phyloP scores from a whole-genome alignment of 2,329 filamentous ascomycete genomes.

The Escovopsis sp. region DNA sequence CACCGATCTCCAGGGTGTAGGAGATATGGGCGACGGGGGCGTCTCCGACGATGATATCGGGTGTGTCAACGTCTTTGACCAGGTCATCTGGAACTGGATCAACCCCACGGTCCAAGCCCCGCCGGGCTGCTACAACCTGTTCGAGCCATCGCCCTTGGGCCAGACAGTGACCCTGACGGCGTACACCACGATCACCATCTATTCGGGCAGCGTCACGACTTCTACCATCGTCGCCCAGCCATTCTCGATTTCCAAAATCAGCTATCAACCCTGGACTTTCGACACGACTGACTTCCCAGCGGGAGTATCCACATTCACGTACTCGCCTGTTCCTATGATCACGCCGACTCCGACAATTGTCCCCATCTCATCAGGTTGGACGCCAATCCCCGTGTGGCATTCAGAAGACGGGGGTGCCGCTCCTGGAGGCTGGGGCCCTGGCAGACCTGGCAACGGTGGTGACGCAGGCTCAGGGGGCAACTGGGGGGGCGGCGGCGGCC shows the following conservation, averaged over 20 bases:
- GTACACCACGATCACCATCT: constrained; percentile 2
- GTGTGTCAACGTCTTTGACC: constrained; percentile 1
- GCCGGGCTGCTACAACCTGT: constrained; percentile 1
- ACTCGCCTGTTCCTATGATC: constrained; percentile 1
- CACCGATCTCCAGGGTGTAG: constrained; percentile 1
- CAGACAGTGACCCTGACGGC: constrained; percentile 1
- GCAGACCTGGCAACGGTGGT: too few relatives aligned
- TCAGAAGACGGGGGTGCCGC: too few relatives aligned
- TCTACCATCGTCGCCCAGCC: constrained; percentile 1
- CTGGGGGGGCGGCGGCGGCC: too few relatives aligned
- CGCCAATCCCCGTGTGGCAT: not conserved
- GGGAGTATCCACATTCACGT: not conserved
- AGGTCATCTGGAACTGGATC: constrained; percentile 3
- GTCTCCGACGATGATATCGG: not conserved
- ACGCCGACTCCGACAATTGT: constrained; percentile 1
- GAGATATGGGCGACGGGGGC: not conserved
- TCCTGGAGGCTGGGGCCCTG: too few relatives aligned
- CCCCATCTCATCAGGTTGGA: not conserved
- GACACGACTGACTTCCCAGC: not conserved
- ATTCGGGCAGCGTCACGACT: not conserved
- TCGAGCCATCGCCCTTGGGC: constrained; percentile 1
- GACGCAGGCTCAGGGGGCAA: too few relatives aligned
- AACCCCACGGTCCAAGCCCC: constrained; percentile 1
- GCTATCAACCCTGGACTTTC: constrained; percentile 1
- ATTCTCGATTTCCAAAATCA: constrained; percentile 2